These are phyloP conservation scores for Verbascum thapsus DNA, from an alignment of 257 asterid species.

Conservation along the genomic window DNA sequence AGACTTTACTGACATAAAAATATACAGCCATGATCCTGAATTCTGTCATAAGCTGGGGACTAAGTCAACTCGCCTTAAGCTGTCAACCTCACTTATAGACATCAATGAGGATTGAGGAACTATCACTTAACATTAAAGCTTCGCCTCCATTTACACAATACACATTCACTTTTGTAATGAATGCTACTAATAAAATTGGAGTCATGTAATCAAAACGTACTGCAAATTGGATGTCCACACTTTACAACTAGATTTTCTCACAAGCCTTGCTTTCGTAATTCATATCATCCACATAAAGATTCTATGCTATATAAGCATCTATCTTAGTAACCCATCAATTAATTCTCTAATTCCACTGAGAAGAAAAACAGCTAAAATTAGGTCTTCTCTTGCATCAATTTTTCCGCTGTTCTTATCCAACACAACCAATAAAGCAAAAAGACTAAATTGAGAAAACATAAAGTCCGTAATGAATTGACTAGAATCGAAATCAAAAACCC, in stretches of 20 bases:
- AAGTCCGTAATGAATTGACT: background rate
- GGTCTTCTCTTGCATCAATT: background rate
- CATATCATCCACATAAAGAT: background rate
- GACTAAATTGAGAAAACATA: background rate
- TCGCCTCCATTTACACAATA: background rate
- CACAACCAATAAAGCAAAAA: conserved; percentile 6
- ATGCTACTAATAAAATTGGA: background rate
- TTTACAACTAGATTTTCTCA: background rate
- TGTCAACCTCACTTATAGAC: background rate
- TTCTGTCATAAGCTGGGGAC: background rate
- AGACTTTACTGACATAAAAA: background rate
- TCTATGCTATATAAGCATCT: background rate
- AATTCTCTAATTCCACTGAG: background rate
- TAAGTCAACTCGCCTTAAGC: background rate
- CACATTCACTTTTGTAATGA: background rate
- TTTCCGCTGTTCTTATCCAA: background rate
- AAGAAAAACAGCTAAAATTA: background rate
- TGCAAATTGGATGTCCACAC: background rate
- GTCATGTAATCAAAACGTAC: too few species aligned
- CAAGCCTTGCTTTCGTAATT: background rate
- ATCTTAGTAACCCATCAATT: background rate
- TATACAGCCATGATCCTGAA: background rate
- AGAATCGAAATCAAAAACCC: background rate
- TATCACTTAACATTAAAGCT: background rate
- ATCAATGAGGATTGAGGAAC: background rate